These are phyloP conservation scores for Prinsepia uniflora DNA, from an alignment of 306 rosid species.

Conservation along the genomic window DNA sequence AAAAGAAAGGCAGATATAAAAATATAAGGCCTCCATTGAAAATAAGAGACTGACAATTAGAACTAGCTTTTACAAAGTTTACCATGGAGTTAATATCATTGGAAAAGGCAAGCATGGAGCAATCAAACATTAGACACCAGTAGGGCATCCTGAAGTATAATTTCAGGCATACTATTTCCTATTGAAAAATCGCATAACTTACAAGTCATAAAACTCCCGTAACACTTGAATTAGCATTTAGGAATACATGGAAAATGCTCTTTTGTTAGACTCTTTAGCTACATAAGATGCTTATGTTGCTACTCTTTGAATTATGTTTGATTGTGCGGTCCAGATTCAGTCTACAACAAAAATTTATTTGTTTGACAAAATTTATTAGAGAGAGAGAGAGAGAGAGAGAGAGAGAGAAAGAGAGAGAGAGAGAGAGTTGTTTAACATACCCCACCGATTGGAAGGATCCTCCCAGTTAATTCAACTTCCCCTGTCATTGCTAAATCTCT, in stretches of 20 bases:
- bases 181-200: neutral
- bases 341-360: neutral
- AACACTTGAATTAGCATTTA: neutral
- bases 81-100: neutral
- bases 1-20: neutral
- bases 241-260: neutral
- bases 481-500: slow-evolving; percentile 98
- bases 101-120: neutral
- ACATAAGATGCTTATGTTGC: neutral
- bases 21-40: neutral
- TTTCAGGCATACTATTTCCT: neutral
- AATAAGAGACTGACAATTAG: neutral
- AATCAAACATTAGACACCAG: neutral
- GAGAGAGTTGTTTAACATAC: slow-evolving; percentile 44
- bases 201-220: neutral
- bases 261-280: neutral
- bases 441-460: slow-evolving; percentile 98
- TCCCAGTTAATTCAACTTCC: slow-evolving; percentile 91
- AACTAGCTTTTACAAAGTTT: neutral
- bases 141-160: neutral
- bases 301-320: no score
- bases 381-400: neutral
- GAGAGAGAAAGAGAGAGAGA: slow-evolving; percentile 3
- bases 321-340: no score
- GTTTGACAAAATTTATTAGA: neutral